Conservation (phyloP, 768 basidiomycete species). For the Panaeolus papilionaceus region DNA sequence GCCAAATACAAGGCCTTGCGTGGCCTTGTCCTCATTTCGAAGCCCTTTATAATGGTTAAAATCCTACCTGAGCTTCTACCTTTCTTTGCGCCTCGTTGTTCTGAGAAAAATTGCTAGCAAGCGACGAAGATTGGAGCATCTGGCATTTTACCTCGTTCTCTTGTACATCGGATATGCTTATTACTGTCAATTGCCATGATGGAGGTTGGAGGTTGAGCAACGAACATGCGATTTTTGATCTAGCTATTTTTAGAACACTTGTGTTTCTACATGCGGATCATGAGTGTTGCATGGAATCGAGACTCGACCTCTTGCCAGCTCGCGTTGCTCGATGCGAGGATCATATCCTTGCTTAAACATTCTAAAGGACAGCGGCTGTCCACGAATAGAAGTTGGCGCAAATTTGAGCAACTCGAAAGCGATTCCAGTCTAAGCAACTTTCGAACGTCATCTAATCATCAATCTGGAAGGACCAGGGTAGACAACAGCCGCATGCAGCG, state of each 20-base stretch:
- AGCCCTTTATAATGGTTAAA: neutral
- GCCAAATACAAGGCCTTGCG: neutral
- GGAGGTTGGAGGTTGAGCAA: too few species aligned
- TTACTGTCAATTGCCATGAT: neutral
- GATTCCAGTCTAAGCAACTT: neutral
- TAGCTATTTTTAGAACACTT: neutral
- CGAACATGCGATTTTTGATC: neutral
- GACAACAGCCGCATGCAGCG: neutral
- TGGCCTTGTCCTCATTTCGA: neutral
- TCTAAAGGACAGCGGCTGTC: too few species aligned
- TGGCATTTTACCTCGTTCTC: neutral
- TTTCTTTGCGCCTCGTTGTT: neutral
- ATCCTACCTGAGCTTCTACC: neutral
- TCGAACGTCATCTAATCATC: neutral
- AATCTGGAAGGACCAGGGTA: neutral
- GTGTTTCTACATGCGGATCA: too few species aligned
- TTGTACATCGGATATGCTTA: neutral
- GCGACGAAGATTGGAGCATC: neutral
- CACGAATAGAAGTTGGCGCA: too few species aligned
- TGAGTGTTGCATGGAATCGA: too few species aligned
- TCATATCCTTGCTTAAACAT: too few species aligned
- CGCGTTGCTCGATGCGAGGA: too few species aligned
- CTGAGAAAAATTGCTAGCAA: neutral
- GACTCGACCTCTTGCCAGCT: too few species aligned
- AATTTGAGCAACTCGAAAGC: too few species aligned